These are phyloP conservation scores for Neoscytalidium dimidiatum DNA, from an alignment of 2,329 filamentous ascomycete species.

Conservation along the genomic window DNA sequence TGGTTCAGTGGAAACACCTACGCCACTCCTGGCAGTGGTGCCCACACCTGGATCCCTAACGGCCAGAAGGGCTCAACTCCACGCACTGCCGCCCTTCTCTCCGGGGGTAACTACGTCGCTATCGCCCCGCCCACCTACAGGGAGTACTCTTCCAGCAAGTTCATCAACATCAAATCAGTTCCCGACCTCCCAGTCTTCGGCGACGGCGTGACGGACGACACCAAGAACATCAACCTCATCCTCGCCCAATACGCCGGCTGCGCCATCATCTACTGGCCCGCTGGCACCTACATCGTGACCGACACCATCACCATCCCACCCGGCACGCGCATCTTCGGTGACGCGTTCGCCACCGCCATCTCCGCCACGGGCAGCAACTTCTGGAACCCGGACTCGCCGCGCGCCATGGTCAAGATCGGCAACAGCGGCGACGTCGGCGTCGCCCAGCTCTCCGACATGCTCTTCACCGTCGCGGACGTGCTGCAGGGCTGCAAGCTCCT, in stretches of 20 bases:
- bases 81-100: background rate
- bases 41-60: background rate
- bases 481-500: conserved; percentile 28
- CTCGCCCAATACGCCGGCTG: conserved; percentile 14
- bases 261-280: conserved; percentile 22
- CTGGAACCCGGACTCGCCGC: conserved; percentile 22
- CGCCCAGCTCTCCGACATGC: conserved; percentile 26
- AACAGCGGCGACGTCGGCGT: conserved; percentile 24
- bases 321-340: conserved; percentile 24
- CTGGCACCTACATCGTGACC: conserved; percentile 25
- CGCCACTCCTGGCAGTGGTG: background rate
- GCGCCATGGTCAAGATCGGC: conserved; percentile 25
- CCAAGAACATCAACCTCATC: conserved; percentile 18
- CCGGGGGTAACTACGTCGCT: conserved; percentile 9
- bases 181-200: background rate
- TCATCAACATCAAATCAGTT: conserved; percentile 20
- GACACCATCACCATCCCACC: conserved; percentile 24
- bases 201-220: conserved; percentile 18
- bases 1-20: conserved; percentile 18
- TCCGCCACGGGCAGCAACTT: conserved; percentile 24
- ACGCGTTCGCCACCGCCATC: conserved; percentile 24
- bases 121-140: conserved; percentile 15
- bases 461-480: conserved; percentile 24
- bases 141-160: conserved; percentile 10
- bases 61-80: background rate